Base-by-base conservation (phyloP, 805 yeast species). In the Saccharomycodes ludwigii region DNA sequence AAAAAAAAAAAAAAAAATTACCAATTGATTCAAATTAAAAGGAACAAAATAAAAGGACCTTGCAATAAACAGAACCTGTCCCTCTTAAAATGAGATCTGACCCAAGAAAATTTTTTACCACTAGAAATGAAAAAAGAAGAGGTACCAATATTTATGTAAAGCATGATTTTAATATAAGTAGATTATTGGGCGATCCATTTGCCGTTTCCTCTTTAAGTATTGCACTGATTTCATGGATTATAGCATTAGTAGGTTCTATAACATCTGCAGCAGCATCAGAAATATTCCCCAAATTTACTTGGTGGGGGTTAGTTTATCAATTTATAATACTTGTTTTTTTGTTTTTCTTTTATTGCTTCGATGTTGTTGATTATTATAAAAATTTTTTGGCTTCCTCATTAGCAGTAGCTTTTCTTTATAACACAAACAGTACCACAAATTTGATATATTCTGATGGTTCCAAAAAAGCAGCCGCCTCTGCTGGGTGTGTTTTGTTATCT, bases 261-360 rank as follows among this genome's bases (percentile, higher is more conserved):
- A 74, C 80, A 1, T 52, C 73, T 5, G 63, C 63, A 12, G 33
- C 50, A 12, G 50, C 54, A 13, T 35, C 43, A 17, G 53, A 56
- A 11, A 41, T 55, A 5, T 83, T 78, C 49, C 95, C 96, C 1
- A 71, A 73, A 41, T 80, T 88, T 56, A 72, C 91, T 4, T 88
- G 98, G 98, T 91, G 98, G 98, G 94, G 94, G 2, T 54, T 91
- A 5, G 86, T 80, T 2, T 91, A 73, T 49, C 76, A 88, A 56
- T 60, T 85, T 14, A 39, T 82, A 19, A 42, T 83, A 25, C 65
- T 80, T 14, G 43, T 72, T 4, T 51, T 63, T 14, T 64, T 70
- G 37, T 65, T 66, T 25, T 44, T 63, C 34, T 61, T 73, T 40
- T 83, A 69, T 56, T 66, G 73, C 52, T 59, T 58, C 46, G 76